Evolutionary conservation across 805 yeast species (phyloP), one percentile per base, ranked within the genome.

Genomic region (Ogataea parapolymorpha): DNA sequence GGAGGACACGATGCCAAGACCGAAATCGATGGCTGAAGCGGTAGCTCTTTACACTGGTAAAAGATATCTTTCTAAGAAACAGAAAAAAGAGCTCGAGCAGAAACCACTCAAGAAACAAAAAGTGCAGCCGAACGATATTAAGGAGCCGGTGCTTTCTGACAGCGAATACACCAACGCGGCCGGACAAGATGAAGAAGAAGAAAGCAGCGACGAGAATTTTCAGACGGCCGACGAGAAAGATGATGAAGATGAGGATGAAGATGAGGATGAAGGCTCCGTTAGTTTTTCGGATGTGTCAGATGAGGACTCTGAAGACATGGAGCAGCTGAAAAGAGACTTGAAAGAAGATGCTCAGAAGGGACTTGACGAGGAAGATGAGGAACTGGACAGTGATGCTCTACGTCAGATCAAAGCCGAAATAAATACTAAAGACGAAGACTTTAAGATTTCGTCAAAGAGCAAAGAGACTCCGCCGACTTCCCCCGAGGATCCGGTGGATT

Each of bases 21-120:
- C 77, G 11, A 67, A 55, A 42, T 71, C 78, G 14, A 66, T 75
- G 73, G 80, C 79, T 8, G 80, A 75, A 55, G 82, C 82, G 8
- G 74, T 79, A 23, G 79, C 79, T 10, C 70, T 75, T 6, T 76
- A 76, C 54, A 69, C 81, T 1, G 79, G 80, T 22, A 75, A 75
- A 42, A 72, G 68, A 51, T 77, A 75, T 43, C 58, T 74, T 48
- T 67, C 74, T 5, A 75, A 73, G 53, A 70, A 71, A 25, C 70
- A 72, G 42, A 69, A 66, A 43, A 61, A 55, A 49, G 45, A 45
- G 31, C 30, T 39, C 9, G 55, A 51, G 29, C 55, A 57, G 42
- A 58, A 56, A 39, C 46, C 51, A 15, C 37, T 46, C 37, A 49
- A 45, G 50, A 51, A 34, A 14, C 32, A 30, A 17, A 23, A 35